Evolutionary conservation across 257 asterid species (phyloP).

Genomic region (Linderniella brevidens): DNA sequence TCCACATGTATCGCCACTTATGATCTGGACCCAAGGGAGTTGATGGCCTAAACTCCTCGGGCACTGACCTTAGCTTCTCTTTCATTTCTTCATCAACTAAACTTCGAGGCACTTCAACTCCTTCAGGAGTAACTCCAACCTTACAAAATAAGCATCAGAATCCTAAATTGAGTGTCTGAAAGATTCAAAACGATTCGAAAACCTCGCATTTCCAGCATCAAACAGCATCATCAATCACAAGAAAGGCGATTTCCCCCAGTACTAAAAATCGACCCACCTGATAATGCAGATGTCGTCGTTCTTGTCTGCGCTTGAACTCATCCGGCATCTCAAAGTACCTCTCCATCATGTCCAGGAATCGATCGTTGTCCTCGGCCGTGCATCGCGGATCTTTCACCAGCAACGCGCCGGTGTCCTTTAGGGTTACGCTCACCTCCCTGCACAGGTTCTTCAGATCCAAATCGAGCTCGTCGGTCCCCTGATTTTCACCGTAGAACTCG

Average conservation of each 20-base stretch:
- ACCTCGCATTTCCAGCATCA: too few relatives aligned
- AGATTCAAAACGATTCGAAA: too few relatives aligned
- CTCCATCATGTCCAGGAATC: constrained; percentile 89
- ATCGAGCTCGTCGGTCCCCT: constrained; percentile 14
- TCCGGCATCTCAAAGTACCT: constrained; percentile 63
- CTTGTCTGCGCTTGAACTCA: constrained; percentile 72
- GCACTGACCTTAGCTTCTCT: constrained; percentile 59
- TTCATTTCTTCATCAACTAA: constrained; percentile 74
- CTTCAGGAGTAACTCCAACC: constrained; percentile 99
- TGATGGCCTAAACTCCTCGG: constrained; percentile 48
- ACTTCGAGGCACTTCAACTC: constrained; percentile 96
- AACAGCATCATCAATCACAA: too few relatives aligned
- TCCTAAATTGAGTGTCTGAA: constrained; percentile 1
- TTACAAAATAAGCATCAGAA: constrained; percentile 16
- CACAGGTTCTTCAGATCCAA: constrained; percentile 36
- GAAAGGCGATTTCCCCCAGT: too few relatives aligned
- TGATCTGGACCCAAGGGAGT: constrained; percentile 83
- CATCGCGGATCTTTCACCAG: constrained; percentile 91
- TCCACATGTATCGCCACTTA: constrained; percentile 99
- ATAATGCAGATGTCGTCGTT: constrained; percentile 85
- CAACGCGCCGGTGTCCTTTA: constrained; percentile 80
- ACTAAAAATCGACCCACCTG: constrained; percentile 31
- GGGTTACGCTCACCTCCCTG: constrained; percentile 76
- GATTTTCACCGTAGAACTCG: constrained; percentile 15
- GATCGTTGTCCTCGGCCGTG: constrained; percentile 64